Percentiles rank a stretch among this genome's conserved stretches.
These are phyloP conservation scores for Aspergillus cristatus DNA, from an alignment of 495 filamentous ascomycete genomes.

Conservation along the genomic window DNA sequence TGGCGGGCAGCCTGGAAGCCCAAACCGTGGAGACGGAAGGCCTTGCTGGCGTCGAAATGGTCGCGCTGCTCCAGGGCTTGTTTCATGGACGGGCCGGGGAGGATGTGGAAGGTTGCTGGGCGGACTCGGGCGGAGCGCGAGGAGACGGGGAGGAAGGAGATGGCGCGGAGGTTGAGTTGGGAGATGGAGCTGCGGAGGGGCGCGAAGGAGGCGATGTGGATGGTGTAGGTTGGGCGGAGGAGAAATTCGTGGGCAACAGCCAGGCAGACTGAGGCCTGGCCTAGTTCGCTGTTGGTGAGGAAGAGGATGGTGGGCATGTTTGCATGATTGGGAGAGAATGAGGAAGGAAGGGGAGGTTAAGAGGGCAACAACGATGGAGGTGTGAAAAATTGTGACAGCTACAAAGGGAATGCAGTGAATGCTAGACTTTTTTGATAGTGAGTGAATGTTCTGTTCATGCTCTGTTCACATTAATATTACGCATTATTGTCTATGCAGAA, in stretches of 20 bases:
- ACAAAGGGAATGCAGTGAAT: too few relatives aligned
- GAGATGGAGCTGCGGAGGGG: conserved; percentile 14
- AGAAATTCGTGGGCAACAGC: conserved; percentile 35
- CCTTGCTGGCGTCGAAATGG: not conserved
- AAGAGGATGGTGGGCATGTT: conserved; percentile 22
- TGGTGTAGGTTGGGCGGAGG: conserved; percentile 19
- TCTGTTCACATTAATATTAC: too few relatives aligned
- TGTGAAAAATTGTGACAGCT: conserved; percentile 1
- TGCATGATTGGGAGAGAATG: not conserved
- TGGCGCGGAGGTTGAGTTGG: conserved; percentile 9
- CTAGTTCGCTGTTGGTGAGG: conserved; percentile 37
- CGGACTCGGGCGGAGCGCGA: not conserved
- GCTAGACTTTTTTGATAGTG: too few relatives aligned
- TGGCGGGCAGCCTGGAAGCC: conserved; percentile 16
- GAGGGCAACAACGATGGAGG: too few relatives aligned
- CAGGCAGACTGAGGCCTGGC: conserved; percentile 35
- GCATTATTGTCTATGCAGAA: too few relatives aligned
- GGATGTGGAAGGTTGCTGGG: conserved; percentile 17
- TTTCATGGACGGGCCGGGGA: conserved; percentile 20
- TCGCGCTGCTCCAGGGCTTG: conserved; percentile 11
- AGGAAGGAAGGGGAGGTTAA: not conserved
- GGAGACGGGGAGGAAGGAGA: not conserved
- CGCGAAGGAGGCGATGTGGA: conserved; percentile 40
- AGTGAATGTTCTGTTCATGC: too few relatives aligned
- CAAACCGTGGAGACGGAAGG: conserved; percentile 6